Base-by-base conservation (phyloP, 176 grass and related monocot species). In the Neostapfia colusana region DNA sequence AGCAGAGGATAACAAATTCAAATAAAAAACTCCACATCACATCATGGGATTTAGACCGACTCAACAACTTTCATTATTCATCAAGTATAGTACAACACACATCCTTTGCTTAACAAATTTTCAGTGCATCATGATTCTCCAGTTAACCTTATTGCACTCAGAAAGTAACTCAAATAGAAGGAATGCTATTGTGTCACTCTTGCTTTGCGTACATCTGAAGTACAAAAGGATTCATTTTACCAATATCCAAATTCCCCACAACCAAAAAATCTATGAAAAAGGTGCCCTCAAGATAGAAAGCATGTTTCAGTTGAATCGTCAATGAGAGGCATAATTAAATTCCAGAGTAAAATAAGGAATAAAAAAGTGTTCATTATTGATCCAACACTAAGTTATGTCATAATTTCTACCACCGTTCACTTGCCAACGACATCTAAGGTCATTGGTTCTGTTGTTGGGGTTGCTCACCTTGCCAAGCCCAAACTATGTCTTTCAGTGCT, bases 381-480 rank as follows among this genome's bases (percentile, higher is more conserved):
- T 64, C 40, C 21, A 69, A 27, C 27, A 55, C 44, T 21, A 6
- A 39, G 46, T 35, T 18, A 42, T 63, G 3, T 31, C 21, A 74
- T 13, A 71, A n/a, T 36, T 35, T 69, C 11, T 74, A 55, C 0
- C 5, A 1, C 14, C 4, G 39, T 63, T 77, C 41, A 78, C 41
- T 65, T 81, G 23, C 49, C 60, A 51, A 24, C 0, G 3, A 14
- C 8, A 54, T 11, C 23, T 45, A 46, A 62, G 6, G 62, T 49
- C 70, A 16, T 50, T 72, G 55, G 0, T 36, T 69, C 10, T 75
- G 63, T 4, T 71, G 51, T 8, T 83, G 66, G 13, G 65, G 59
- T 15, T 88, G 69, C 42, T 92, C 91, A 54, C 91, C 91, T 70
- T 88, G 89, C 95, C 95, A 99, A 57, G 87, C 89, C 91, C 95